Evolutionary conservation across 2,329 filamentous ascomycete species (phyloP), one percentile per base, ranked within the genome.

Genomic region (Cadophora malorum): DNA sequence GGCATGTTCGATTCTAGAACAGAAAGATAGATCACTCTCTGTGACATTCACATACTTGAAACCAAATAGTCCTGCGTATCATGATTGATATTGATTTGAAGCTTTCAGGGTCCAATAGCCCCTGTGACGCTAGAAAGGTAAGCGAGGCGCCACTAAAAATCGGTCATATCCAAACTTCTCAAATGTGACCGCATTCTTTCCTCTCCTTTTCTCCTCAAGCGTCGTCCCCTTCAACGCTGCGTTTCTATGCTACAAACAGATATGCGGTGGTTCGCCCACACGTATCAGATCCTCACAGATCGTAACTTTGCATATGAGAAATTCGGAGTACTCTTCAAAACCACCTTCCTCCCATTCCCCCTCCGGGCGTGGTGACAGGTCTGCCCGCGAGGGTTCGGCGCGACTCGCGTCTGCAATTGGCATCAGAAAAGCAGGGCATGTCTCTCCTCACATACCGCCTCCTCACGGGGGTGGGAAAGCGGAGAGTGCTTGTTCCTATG

Each of bases 271-370:
- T 78, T 79, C 77, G 73, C 33, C 53, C 74, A 67, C 68, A 45
- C 72, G 68, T 58, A 59, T 76, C 71, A 74, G 71, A 74, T 75
- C 74, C 67, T 72, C 41, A 28, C 28, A 50, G 72, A 72, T 72
- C 69, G 66, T 49, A 63, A 31, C 52, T 55, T 71, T 76, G 92
- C 93, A 94, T 93, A 93, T 94, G 92, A 93, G 92, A 96, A 96
- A 96, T 95, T 96, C 92, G 92, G 93, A 96, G 93, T 91, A 96
- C 90, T 94, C 91, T 94, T 93, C 92, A 93, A 77, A 31, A 79
- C 78, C 72, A 76, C 79, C 79, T 79, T 76, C 72, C 73, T 55
- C 78, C 80, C 77, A 77, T 80, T 82, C 35, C 35, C 35, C 78
- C 80, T 53, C 31, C 78, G 61, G 31, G 10, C 35, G 38, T 53